A percentile compares a stretch with the other conserved stretches of the same genome.
Conservation (phyloP, 148 eudicot species). For the Selenicereus undatus region DNA sequence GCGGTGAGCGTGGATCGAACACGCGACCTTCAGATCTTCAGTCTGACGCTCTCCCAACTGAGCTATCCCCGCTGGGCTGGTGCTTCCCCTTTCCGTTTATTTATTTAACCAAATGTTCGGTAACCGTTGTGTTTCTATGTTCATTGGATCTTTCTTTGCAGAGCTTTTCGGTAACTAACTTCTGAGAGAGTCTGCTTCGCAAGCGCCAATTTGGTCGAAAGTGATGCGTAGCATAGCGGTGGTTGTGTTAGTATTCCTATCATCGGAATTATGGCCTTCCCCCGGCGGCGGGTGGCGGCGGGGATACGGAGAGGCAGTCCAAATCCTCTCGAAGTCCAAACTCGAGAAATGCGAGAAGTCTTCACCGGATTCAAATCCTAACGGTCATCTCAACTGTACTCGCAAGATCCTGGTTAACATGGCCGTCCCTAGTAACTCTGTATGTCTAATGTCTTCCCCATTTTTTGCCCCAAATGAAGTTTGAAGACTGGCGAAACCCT, state of each 20-base stretch:
- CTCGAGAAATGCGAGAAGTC: conserved; percentile 76
- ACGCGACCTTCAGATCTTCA: conserved; percentile 71
- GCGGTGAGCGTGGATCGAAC: conserved; percentile 99
- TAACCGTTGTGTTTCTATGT: too few relatives aligned
- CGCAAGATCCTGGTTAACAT: conserved; percentile 64
- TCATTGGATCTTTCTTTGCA: too few relatives aligned
- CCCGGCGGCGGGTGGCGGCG: neutral
- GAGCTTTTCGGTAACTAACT: too few relatives aligned
- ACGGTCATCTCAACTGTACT: conserved; percentile 63
- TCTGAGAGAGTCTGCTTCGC: too few relatives aligned
- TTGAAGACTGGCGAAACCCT: neutral
- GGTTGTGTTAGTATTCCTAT: neutral
- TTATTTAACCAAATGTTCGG: too few relatives aligned
- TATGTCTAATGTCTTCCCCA: conserved; percentile 19
- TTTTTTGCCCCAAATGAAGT: too few relatives aligned
- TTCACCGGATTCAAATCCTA: conserved; percentile 8
- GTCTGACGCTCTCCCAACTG: conserved; percentile 45
- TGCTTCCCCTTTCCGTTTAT: too few relatives aligned
- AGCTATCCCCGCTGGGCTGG: conserved; percentile 1
- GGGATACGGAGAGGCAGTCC: conserved; percentile 30
- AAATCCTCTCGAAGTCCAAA: conserved; percentile 85
- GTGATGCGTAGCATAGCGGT: neutral
- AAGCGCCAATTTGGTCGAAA: neutral
- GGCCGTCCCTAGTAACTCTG: conserved; percentile 84
- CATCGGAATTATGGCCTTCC: neutral